Percentiles rank a stretch among this genome's conserved stretches.
These are phyloP conservation scores for Eucalyptus caleyi DNA, from an alignment of 345 rosid species.

Conservation along the genomic window DNA sequence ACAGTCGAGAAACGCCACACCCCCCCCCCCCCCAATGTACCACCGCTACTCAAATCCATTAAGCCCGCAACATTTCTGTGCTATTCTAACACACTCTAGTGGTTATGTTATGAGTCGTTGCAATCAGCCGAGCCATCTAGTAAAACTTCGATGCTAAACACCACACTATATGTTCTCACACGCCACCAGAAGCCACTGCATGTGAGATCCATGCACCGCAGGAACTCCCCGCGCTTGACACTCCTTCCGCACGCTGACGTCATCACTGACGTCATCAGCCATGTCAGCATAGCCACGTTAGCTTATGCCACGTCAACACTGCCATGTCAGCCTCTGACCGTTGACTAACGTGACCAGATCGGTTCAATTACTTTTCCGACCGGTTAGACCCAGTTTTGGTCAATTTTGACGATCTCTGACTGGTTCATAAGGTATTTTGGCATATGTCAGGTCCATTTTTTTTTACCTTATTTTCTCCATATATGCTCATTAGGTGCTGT, in stretches of 20 bases:
- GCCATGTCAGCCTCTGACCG: not conserved
- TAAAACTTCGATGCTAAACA: too few relatives aligned
- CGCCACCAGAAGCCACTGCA: too few relatives aligned
- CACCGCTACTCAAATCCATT: not conserved
- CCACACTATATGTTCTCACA: not conserved
- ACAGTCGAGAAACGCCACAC: too few relatives aligned
- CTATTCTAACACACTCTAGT: not conserved
- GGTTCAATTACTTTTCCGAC: too few relatives aligned
- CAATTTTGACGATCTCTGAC: not conserved
- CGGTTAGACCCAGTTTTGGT: not conserved
- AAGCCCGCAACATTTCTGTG: not conserved
- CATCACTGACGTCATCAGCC: not conserved
- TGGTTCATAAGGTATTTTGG: not conserved
- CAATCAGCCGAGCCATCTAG: not conserved
- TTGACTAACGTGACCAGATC: not conserved
- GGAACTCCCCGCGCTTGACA: not conserved
- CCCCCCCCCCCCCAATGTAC: too few relatives aligned
- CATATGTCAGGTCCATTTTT: not conserved
- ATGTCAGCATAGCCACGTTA: not conserved
- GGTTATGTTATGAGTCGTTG: not conserved
- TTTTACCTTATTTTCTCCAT: not conserved
- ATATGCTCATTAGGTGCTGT: not conserved
- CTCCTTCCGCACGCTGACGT: not conserved
- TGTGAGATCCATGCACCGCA: not conserved
- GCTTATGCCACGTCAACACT: not conserved